Base-by-base conservation (phyloP, 805 yeast genomes). In the Alloascoidea africana region DNA sequence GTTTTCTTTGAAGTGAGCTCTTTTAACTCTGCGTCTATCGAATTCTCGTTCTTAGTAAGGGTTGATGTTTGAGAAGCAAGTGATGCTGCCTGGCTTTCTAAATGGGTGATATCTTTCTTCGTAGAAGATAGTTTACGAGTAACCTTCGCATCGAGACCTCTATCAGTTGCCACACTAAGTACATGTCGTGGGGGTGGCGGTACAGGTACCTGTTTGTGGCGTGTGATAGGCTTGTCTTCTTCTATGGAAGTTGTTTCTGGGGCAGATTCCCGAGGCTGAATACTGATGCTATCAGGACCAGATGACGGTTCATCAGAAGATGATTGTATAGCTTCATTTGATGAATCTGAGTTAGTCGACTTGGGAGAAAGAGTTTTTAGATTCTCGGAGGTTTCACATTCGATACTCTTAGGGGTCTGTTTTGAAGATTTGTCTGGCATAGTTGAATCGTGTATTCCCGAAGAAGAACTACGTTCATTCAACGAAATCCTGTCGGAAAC, bases 101-200 rank as follows among this genome's bases (percentile, higher is more conserved):
- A 65, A 47, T 87, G 84, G n/a, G 94, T 95, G 54, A 85, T 69
- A 47, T 84, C 95, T 4, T 86, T 70, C 4, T 91, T 74, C 3
- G 94, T 89, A 42, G 72, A 70, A 1, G 94, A 74, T 36, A 85
- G 60, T 49, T 77, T 74, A 18, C 76, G 73, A 1, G 83, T 68
- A 1, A 77, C 66, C 37, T 70, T n/a, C 30, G 30, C 30, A n/a
- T 23, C 82, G 4, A 64, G 60, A 36, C 52, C 53, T 11, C 62
- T 49, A 41, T 76, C 79, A 0, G 79, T 75, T 38, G 70, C 59
- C 37, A 75, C 54, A 43, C 75, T 83, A 39, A 54, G 57, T n/a
- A n/a, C n/a, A n/a, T n/a, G n/a, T n/a, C n/a, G 30, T n/a, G n/a
- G n/a, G 30, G 8, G n/a, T 8, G 30, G 8, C 30, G n/a, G 8